Conservation (phyloP, 306 rosid genomes). For the Citrullus amarus region DNA sequence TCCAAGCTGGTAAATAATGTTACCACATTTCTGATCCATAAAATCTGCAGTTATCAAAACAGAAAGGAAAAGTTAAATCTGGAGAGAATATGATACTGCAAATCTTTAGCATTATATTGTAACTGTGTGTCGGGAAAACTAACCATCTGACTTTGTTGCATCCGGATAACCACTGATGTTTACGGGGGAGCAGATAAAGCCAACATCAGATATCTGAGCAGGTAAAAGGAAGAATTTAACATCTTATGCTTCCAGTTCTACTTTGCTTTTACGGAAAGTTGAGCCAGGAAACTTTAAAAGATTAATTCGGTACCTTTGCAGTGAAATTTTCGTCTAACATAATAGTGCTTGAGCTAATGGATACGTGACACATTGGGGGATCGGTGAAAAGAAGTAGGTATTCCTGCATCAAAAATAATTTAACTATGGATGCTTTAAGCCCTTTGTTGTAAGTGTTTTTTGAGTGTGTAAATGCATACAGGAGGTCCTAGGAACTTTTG, state of each 20-base stretch:
- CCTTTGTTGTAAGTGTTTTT: neutral
- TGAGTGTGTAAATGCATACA: neutral
- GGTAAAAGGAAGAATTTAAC: slow-evolving; percentile 6
- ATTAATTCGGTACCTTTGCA: slow-evolving; percentile 46
- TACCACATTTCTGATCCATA: slow-evolving; percentile 35
- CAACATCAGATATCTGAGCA: slow-evolving; percentile 64
- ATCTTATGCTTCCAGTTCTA: neutral
- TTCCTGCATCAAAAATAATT: slow-evolving; percentile 37
- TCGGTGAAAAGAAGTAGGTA: slow-evolving; percentile 78
- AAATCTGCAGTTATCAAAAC: slow-evolving; percentile 34
- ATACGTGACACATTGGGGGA: slow-evolving; percentile 61
- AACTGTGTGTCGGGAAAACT: neutral
- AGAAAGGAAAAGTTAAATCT: neutral
- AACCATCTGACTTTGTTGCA: slow-evolving; percentile 47
- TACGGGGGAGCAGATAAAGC: slow-evolving; percentile 35
- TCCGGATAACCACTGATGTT: slow-evolving; percentile 19
- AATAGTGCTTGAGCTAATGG: slow-evolving; percentile 64
- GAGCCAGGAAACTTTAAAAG: neutral
- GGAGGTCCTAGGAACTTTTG: neutral
- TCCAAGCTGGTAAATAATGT: slow-evolving; percentile 70
- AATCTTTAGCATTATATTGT: neutral
- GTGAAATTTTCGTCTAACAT: slow-evolving; percentile 78
- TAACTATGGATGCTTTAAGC: neutral
- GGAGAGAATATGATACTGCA: neutral
- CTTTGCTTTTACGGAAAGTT: neutral